Conservation (phyloP, 495 filamentous ascomycete genomes). For the Glonium stellatum region DNA sequence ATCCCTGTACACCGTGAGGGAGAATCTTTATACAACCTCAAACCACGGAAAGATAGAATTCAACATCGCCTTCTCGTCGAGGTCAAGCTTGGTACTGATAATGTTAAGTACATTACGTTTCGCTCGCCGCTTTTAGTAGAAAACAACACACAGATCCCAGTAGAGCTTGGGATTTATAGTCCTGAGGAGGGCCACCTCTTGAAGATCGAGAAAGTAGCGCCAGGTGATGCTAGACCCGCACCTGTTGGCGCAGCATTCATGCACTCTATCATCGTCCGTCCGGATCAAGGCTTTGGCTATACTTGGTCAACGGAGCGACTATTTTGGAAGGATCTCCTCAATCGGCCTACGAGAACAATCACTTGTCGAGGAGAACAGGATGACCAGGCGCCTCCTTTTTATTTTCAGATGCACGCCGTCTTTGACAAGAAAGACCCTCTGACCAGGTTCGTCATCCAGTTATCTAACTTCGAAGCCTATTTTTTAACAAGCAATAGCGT, state of each 20-base stretch:
- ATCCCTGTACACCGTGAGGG: constrained; percentile 92
- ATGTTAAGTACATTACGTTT: constrained; percentile 96
- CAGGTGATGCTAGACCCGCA: constrained; percentile 82
- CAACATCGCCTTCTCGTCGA: constrained; percentile 88
- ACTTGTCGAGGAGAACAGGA: constrained; percentile 78
- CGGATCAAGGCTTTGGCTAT: constrained; percentile 95
- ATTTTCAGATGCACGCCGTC: constrained; percentile 86
- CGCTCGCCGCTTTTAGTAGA: constrained; percentile 93
- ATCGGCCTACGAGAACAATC: constrained; percentile 72
- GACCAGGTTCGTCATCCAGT: constrained; percentile 47
- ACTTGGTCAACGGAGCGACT: constrained; percentile 83
- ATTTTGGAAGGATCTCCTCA: constrained; percentile 87
- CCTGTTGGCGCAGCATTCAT: constrained; percentile 88
- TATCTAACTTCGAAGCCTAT: neutral
- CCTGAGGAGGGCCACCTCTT: constrained; percentile 80
- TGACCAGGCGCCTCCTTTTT: constrained; percentile 75
- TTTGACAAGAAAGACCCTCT: constrained; percentile 76
- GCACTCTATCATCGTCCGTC: constrained; percentile 83
- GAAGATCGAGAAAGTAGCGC: constrained; percentile 96
- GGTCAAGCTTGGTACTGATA: constrained; percentile 80
- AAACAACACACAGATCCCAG: constrained; percentile 93
- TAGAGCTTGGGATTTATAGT: constrained; percentile 91
- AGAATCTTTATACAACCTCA: constrained; percentile 77
- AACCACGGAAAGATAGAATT: constrained; percentile 73
- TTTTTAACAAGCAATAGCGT: constrained; percentile 41